Evolutionary conservation across 2,329 filamentous ascomycete genomes (phyloP), one percentile per base, ranked within the genome.

Genomic region (Endoconidiophora laricicola): DNA sequence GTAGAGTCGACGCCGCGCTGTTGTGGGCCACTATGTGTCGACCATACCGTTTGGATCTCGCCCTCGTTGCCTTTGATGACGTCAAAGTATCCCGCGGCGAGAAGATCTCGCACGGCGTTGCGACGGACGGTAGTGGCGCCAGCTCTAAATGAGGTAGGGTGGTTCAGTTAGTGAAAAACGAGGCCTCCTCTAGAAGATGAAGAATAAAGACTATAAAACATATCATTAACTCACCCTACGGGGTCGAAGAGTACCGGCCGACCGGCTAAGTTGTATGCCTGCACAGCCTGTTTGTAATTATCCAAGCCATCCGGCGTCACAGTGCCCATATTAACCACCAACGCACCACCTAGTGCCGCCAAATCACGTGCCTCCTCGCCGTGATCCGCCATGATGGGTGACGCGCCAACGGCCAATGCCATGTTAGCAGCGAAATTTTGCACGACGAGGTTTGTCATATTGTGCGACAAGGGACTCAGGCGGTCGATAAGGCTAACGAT

Each of bases 241-340:
- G 91, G 90, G 58, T 96, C 91, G 47, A 91, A 79, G 0, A 96
- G 69, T 0, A 94, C 76, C 0, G 88, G 86, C 1, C 81, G 76
- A 1, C 79, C 79, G 6, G 73, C 75, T 2, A 71, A 69, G 58
- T 95, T 96, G 69, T 96, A 95, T 1, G 86, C 87, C 39, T 67
- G 67, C 7, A 94, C 68, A 0, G 88, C 87, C 60, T 79, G 73
- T 37, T 77, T 60, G 62, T 91, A 87, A 62, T 85, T 86, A 9
- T 68, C 59, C 2, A 90, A 64, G 36, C 79, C 81, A 4, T 86
- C 83, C 0, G 81, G 78, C 1, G 84, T 91, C 5, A 90, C 79
- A 0, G 86, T 94, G 24, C 90, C 90, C 86, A 95, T 95, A 65
- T 96, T 96, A 60, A 96, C 74, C 43, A 96, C 83, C 1, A 96